Evolutionary conservation across 1,139 yeast genomes (phyloP), one percentile per base, ranked within the genome.

Genomic region (Casaregolazyma suthepensis): DNA sequence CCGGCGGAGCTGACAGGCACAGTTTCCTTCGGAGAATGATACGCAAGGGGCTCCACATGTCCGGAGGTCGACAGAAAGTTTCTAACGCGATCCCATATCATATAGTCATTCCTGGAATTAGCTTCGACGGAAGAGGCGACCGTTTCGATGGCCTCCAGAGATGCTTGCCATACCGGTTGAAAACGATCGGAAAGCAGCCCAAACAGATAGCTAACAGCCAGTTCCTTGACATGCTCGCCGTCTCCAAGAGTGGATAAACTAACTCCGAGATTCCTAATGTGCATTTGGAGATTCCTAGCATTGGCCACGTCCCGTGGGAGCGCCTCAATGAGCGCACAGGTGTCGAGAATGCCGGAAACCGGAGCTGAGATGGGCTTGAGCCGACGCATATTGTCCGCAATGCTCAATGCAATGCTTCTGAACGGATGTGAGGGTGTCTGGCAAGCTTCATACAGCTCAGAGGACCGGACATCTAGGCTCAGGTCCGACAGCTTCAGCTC

Each of bases 81-180:
- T 9, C 10, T 15, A 38, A 17, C 18, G 2, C 5, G 18, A 2
- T 2, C 65, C 96, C 96, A 91, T 1, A 87, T 74, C 5, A 73
- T 56, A 0, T 69, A 68, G 5, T 77, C 75, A 52, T 78, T 72
- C 51, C 75, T 75, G 12, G 31, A 5, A 26, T 26, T 9, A 26
- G 31, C 12, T 26, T 9, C 10, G 10, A 7, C 31, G 10, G 2
- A 26, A 9, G 70, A 73, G 12, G 74, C 69, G 9, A 85, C 68
- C 6, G 67, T 63, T 0, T 84, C 80, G 9, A 87, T 64, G 5
- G 79, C 76, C 57, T 85, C 93, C 54, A 76, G 73, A 2, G 87
- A 85, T 4, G 87, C 87, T 19, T 80, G 79, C 96, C 96, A 89
- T 29, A 85, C 76, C 1, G 99, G 99, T 57, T 89, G 87, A 63